phyloP scores from a whole-genome alignment of 2,329 filamentous ascomycete species.

The Xylaria sp. region DNA sequence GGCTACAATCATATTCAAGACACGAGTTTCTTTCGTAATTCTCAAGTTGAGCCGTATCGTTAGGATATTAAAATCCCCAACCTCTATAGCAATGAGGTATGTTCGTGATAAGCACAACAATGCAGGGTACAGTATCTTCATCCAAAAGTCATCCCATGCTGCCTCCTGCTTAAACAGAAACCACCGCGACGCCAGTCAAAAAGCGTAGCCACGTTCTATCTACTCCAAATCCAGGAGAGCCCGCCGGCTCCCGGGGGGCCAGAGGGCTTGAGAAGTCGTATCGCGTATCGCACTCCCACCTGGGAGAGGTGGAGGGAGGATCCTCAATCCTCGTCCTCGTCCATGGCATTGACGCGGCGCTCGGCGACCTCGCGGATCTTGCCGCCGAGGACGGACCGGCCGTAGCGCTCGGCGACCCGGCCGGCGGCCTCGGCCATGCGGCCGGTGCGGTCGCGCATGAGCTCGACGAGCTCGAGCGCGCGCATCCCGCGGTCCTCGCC shows the following conservation, averaged over 20 bases:
- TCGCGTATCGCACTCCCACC: too few species aligned
- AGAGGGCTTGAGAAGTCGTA: not conserved
- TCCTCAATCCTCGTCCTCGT: too few species aligned
- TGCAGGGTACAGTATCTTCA: not conserved
- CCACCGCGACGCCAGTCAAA: not conserved
- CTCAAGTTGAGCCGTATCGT: too few species aligned
- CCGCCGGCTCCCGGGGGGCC: too few species aligned
- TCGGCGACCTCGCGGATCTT: constrained; percentile 91
- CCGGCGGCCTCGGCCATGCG: constrained; percentile 90
- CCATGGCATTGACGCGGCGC: constrained; percentile 51
- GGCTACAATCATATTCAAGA: too few species aligned
- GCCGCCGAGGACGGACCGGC: constrained; percentile 75
- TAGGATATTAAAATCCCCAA: too few species aligned
- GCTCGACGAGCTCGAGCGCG: constrained; percentile 82
- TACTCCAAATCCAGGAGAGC: not conserved
- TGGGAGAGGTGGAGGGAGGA: too few species aligned
- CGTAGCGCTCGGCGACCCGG: constrained; percentile 87
- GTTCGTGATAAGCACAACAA: too few species aligned
- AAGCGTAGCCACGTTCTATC: not conserved
- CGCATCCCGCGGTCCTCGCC: constrained; percentile 95
- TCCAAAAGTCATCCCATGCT: not conserved
- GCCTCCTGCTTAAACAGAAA: not conserved
- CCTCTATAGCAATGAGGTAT: too few species aligned
- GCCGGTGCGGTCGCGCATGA: constrained; percentile 83
- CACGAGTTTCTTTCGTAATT: too few species aligned